Base-by-base conservation (phyloP, 208 protist genomes). In the Willaertia magna region DNA sequence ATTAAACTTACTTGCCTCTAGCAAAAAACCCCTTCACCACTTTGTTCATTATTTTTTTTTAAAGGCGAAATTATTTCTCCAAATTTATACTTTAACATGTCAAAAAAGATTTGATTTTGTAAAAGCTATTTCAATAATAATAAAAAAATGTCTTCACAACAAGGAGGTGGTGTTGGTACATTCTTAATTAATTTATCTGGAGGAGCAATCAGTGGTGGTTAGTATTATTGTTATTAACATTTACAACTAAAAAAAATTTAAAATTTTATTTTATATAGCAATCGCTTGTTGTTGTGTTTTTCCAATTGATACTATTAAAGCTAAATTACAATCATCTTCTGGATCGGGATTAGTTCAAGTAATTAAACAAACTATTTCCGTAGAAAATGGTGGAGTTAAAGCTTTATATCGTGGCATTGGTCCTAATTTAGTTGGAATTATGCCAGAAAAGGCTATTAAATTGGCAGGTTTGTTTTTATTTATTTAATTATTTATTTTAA, bases 371-470 rank as follows among this genome's bases (percentile, higher is more conserved):
- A 67, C 55, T n/a, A 67, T 67, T 67, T 26, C 6, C 34, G 26
- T 26, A 67, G 22, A 30, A 12, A 67, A 67, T 67, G 55, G 55
- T 34, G 55, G 55, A 67, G 26, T 67, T 18, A 34, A 26, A 67
- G 55, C 55, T 34, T 30, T 67, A 6, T 67, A 67, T 67, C 55
- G 55, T 67, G 55, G 55, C 9, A 9, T 67, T 34, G 55, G 26
- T 67, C 55, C 55, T 34, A 67, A 67, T 34, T 30, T 67, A 26
- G 44, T 81, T 51, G 76, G 76, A 39, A 51, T 81, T 39, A 51
- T 51, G 30, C 76, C 76, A 51, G 76, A 81, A 20, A 81, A 81
- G 43, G 76, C 76, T 40, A 81, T 81, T 40, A 81, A 81, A 51
- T 51, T 81, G 16, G 42, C 76, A 39, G 67, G 47, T 49, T 16